Conservation (phyloP, 148 eudicot species). For the Persicaria tinctoria region DNA sequence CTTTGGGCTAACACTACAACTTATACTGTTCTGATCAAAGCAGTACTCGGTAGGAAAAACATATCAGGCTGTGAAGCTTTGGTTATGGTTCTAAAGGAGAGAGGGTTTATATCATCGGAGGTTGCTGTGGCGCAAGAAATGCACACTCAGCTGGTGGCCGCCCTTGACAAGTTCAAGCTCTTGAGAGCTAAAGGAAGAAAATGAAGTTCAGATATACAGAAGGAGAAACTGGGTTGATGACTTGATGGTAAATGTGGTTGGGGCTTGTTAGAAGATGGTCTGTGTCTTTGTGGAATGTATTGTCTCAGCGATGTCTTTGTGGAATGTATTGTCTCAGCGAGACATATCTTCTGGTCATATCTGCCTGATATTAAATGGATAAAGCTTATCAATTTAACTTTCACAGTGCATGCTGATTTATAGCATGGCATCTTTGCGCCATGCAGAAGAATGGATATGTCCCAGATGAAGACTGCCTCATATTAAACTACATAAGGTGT, state of each 20-base stretch:
- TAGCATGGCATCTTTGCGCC: constrained; percentile 64
- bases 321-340: not conserved
- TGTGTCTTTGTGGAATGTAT: not conserved
- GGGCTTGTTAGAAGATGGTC: not conserved
- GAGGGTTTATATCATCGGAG: constrained; percentile 47
- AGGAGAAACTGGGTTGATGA: not conserved
- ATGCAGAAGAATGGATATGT: constrained; percentile 51
- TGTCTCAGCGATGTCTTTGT: not conserved
- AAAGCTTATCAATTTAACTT: constrained; percentile 37
- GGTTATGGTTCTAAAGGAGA: constrained; percentile 47
- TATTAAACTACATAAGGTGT: constrained; percentile 37
- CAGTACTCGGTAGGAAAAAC: constrained; percentile 30
- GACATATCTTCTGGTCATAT: not conserved
- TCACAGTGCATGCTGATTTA: constrained; percentile 35
- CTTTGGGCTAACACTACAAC: constrained; percentile 60
- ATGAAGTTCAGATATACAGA: not conserved
- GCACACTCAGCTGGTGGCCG: constrained; percentile 31
- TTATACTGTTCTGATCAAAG: constrained; percentile 40
- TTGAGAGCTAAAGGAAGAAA: constrained; percentile 14
- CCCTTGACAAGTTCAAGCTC: constrained; percentile 34
- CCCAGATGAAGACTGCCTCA: constrained; percentile 43
- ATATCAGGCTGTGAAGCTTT: constrained; percentile 41
- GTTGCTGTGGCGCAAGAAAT: constrained; percentile 24
- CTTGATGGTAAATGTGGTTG: not conserved
- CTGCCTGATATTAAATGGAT: constrained; percentile 38